phyloP scores from a whole-genome alignment of 441 rosid species.

The Bocquillonia castaneifolia region DNA sequence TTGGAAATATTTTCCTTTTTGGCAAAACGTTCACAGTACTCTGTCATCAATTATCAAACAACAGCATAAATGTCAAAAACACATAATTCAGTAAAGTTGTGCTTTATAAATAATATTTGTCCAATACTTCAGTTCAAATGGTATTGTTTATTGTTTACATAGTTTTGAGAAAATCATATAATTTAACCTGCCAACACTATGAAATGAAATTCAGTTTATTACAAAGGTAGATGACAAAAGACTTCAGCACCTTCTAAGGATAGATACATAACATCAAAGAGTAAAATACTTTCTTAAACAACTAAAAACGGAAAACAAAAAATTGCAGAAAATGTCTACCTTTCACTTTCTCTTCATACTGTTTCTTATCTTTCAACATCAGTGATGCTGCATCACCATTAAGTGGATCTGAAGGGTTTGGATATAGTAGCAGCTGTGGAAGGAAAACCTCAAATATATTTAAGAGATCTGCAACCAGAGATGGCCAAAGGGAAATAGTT shows the following conservation, averaged over 20 bases:
- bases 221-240: neutral
- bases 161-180: neutral
- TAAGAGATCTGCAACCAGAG: constrained; percentile 40
- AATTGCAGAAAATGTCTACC: constrained; percentile 25
- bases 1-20: constrained; percentile 38
- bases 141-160: neutral
- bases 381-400: constrained; percentile 58
- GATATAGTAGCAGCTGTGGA: constrained; percentile 52
- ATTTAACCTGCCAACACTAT: neutral
- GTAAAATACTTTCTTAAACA: neutral
- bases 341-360: constrained; percentile 48
- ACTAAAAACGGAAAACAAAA: neutral
- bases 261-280: neutral
- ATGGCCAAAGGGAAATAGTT: neutral
- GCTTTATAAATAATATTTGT: neutral
- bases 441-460: constrained; percentile 56
- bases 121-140: neutral
- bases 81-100: neutral
- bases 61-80: neutral
- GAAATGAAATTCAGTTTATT: constrained; percentile 2
- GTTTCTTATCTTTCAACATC: constrained; percentile 48
- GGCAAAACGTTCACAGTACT: constrained; percentile 46
- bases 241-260: neutral
- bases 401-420: constrained; percentile 49
- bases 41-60: constrained; percentile 27